These are phyloP conservation scores for Cytospora chrysosperma DNA, from an alignment of 2,329 filamentous ascomycete genomes.

Conservation along the genomic window DNA sequence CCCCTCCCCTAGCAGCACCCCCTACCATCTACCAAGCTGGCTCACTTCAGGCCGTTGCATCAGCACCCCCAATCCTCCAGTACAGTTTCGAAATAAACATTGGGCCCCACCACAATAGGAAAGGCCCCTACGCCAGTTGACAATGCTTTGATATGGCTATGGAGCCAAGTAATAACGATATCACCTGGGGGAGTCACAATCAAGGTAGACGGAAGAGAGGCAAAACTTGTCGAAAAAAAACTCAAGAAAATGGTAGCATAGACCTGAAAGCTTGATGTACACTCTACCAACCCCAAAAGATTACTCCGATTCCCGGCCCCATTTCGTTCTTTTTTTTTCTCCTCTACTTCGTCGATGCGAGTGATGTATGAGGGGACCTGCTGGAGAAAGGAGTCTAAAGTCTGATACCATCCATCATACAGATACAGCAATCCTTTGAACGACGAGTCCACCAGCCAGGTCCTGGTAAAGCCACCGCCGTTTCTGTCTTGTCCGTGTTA, in stretches of 20 bases:
- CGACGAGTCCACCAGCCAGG: conserved; percentile 6
- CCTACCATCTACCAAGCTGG: neutral
- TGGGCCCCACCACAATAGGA: conserved; percentile 1
- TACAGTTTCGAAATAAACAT: neutral
- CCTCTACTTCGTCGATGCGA: conserved; percentile 24
- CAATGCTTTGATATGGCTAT: neutral
- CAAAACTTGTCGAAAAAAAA: neutral
- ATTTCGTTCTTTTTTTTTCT: conserved; percentile 14
- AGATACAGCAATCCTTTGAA: conserved; percentile 30
- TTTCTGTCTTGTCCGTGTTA: conserved; percentile 19
- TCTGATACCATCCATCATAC: conserved; percentile 31
- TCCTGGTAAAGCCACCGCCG: neutral
- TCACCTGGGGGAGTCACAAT: neutral
- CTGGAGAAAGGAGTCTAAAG: conserved; percentile 23
- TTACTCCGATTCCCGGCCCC: conserved; percentile 28
- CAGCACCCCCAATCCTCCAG: neutral
- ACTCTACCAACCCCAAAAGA: conserved; percentile 39
- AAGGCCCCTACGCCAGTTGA: conserved; percentile 2
- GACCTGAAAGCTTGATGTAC: conserved; percentile 39
- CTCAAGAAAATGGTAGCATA: conserved; percentile 23
- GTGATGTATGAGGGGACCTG: conserved; percentile 19
- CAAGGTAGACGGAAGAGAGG: neutral
- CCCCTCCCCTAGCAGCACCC: neutral
- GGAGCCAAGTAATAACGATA: neutral
- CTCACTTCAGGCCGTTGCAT: neutral